A percentile compares a stretch with the other conserved stretches of the same genome.
Conservation (phyloP, 441 rosid genomes). For the Syzygium malaccense region DNA sequence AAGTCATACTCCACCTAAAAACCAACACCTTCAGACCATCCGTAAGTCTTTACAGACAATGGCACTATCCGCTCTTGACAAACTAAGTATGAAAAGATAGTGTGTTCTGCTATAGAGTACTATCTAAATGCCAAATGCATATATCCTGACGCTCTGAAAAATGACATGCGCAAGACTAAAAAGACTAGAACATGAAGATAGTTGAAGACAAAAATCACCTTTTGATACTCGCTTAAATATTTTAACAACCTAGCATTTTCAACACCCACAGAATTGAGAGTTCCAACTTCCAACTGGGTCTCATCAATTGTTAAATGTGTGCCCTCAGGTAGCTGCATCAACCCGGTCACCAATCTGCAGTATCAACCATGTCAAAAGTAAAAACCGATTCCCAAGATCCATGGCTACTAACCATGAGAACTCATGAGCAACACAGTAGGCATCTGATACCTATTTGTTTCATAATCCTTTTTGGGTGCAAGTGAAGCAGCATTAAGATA, state of each 20-base stretch:
- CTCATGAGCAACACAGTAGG: background rate
- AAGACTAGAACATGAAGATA: background rate
- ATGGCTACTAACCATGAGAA: background rate
- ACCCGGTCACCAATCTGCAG: slow-evolving; percentile 63
- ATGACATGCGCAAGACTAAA: background rate
- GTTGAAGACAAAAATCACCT: slow-evolving; percentile 33
- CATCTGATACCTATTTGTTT: slow-evolving; percentile 43
- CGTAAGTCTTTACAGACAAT: background rate
- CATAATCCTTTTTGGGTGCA: slow-evolving; percentile 83
- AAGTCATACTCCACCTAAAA: slow-evolving; percentile 85
- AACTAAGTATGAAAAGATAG: background rate
- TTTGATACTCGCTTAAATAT: slow-evolving; percentile 57
- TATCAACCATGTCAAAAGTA: background rate
- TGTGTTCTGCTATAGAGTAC: background rate
- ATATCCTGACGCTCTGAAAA: background rate
- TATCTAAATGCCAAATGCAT: background rate
- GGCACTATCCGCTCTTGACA: background rate
- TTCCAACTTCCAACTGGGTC: slow-evolving; percentile 63
- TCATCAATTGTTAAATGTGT: slow-evolving; percentile 74
- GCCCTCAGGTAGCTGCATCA: slow-evolving; percentile 77
- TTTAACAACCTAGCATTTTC: slow-evolving; percentile 68
- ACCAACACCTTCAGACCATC: background rate
- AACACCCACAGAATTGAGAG: slow-evolving; percentile 65
- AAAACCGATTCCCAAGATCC: background rate
- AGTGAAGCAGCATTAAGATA: slow-evolving; percentile 59